Evolutionary conservation across 805 yeast species (phyloP).

Genomic region (Candida tammaniensis): DNA sequence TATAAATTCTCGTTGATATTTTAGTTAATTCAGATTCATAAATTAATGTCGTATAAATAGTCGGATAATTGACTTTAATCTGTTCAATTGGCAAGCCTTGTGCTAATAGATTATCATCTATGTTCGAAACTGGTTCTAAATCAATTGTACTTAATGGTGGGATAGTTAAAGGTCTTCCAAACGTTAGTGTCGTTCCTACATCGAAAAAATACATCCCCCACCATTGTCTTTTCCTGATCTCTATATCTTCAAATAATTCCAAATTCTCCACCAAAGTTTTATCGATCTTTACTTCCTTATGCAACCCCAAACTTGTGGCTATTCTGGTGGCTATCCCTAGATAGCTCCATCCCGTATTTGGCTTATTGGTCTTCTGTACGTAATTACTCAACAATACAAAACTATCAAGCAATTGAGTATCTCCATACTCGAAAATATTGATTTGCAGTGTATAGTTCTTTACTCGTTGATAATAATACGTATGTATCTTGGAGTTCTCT

Average conservation of each 20-base stretch:
- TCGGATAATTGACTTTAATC: slow-evolving; percentile 16
- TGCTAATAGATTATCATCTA: slow-evolving; percentile 16
- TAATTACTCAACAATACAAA: slow-evolving; percentile 19
- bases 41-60: slow-evolving; percentile 19
- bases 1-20: slow-evolving; percentile 19
- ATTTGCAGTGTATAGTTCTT: slow-evolving; percentile 13
- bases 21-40: slow-evolving; percentile 20
- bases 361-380: slow-evolving; percentile 18
- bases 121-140: slow-evolving; percentile 16
- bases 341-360: slow-evolving; percentile 20
- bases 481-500: slow-evolving; percentile 17
- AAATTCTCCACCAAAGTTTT: slow-evolving; percentile 4
- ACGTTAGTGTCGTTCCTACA: slow-evolving; percentile 20
- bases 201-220: slow-evolving; percentile 23
- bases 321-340: slow-evolving; percentile 19
- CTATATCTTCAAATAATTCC: slow-evolving; percentile 17
- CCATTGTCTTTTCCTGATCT: slow-evolving; percentile 19
- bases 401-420: slow-evolving; percentile 18
- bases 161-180: slow-evolving; percentile 20
- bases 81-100: slow-evolving; percentile 13
- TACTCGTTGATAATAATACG: slow-evolving; percentile 17
- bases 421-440: slow-evolving; percentile 19
- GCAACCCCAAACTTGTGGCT: slow-evolving; percentile 21
- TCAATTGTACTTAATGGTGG: slow-evolving; percentile 20
- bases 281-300: slow-evolving; percentile 18